Evolutionary conservation across 2,329 filamentous ascomycete species (phyloP).

Genomic region (Exophiala bonariae): DNA sequence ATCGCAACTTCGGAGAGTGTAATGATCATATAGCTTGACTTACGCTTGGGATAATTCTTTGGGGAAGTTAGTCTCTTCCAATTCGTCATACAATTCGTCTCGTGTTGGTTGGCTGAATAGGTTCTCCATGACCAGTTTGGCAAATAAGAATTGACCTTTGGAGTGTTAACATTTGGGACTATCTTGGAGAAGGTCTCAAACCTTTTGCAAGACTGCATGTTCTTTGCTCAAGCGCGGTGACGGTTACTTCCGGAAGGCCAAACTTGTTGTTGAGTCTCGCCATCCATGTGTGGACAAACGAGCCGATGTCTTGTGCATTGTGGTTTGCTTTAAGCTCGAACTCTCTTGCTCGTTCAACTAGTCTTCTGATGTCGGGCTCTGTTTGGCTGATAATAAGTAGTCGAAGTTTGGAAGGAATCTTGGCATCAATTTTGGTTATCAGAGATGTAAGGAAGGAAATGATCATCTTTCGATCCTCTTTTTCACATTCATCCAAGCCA

Average conservation of each 20-base stretch:
- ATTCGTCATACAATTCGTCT: slow-evolving; percentile 23
- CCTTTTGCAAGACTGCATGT: slow-evolving; percentile 17
- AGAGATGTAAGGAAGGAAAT: slow-evolving; percentile 31
- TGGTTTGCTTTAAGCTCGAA: slow-evolving; percentile 29
- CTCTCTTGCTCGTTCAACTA: slow-evolving; percentile 25
- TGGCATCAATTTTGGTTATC: slow-evolving; percentile 26
- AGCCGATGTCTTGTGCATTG: slow-evolving; percentile 32
- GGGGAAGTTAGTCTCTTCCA: slow-evolving; percentile 17
- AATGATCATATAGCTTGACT: slow-evolving; percentile 1
- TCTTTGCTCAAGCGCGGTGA: slow-evolving; percentile 23
- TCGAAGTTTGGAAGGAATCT: slow-evolving; percentile 28
- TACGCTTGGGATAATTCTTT: slow-evolving; percentile 25
- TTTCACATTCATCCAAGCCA: slow-evolving; percentile 45
- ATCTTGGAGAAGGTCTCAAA: slow-evolving; percentile 1
- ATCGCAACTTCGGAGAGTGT: not conserved
- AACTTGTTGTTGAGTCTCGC: slow-evolving; percentile 23
- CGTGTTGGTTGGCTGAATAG: slow-evolving; percentile 27
- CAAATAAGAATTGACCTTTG: slow-evolving; percentile 32
- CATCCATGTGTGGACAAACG: slow-evolving; percentile 28
- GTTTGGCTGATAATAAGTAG: slow-evolving; percentile 38
- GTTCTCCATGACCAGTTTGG: slow-evolving; percentile 30
- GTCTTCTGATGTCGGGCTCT: slow-evolving; percentile 29
- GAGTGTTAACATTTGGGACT: not conserved
- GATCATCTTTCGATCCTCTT: slow-evolving; percentile 31
- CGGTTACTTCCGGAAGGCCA: slow-evolving; percentile 5